Conservation (phyloP, 2,329 filamentous ascomycete species). For the Albophoma yamanashiensis region DNA sequence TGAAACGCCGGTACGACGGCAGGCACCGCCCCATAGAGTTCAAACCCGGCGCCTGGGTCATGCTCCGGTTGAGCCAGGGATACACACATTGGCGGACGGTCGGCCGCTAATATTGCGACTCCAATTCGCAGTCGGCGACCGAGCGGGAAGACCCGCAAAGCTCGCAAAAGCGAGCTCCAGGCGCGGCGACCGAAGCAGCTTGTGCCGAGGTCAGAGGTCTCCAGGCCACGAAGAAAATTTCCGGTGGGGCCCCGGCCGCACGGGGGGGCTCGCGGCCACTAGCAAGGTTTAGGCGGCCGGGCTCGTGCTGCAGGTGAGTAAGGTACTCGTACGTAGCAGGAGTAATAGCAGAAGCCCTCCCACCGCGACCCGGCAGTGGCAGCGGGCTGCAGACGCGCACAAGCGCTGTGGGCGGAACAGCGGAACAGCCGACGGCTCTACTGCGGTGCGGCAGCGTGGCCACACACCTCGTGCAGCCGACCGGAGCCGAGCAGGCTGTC, state of each 20-base stretch:
- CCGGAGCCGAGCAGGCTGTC: slow-evolving; percentile 4
- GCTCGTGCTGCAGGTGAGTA: too few relatives aligned
- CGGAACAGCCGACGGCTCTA: not conserved
- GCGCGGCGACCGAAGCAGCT: not conserved
- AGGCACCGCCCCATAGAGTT: too few relatives aligned
- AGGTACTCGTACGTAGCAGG: too few relatives aligned
- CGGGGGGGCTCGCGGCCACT: not conserved
- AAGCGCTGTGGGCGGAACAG: not conserved
- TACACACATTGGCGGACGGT: too few relatives aligned
- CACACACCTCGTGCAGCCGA: slow-evolving; percentile 1
- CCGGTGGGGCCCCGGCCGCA: not conserved
- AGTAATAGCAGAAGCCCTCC: too few relatives aligned
- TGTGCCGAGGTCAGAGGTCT: not conserved
- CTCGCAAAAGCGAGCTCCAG: not conserved
- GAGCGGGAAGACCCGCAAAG: not conserved
- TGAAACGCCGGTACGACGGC: too few relatives aligned
- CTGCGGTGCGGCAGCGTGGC: not conserved
- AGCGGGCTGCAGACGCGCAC: not conserved
- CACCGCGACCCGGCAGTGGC: not conserved
- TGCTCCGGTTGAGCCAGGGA: too few relatives aligned
- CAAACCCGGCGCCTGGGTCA: too few relatives aligned
- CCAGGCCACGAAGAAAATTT: not conserved
- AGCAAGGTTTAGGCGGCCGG: too few relatives aligned
- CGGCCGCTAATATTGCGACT: too few relatives aligned
- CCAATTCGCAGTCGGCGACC: not conserved